phyloP scores from a whole-genome alignment of 768 basidiomycete genomes.

The Psilocybe cubensis region DNA sequence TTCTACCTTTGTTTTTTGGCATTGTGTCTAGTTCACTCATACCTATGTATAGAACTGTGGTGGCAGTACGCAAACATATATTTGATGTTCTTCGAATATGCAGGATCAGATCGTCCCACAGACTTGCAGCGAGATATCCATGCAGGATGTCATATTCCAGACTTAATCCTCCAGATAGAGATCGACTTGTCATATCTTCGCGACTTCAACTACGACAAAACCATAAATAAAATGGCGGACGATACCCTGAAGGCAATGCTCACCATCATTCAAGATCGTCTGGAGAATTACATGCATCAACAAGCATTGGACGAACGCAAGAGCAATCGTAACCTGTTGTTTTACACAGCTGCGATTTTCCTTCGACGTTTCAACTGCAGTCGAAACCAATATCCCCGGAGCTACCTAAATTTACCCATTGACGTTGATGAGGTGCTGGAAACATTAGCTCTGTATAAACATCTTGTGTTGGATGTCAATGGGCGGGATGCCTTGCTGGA shows the following conservation, averaged over 20 bases:
- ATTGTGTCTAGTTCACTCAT: not conserved
- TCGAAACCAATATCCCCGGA: not conserved
- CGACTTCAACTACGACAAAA: not conserved
- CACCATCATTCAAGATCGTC: not conserved
- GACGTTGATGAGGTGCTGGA: not conserved
- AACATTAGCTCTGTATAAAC: not conserved
- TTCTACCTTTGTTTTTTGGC: not conserved
- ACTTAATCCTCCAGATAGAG: not conserved
- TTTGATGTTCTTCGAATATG: constrained; percentile 1
- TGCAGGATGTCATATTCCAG: not conserved
- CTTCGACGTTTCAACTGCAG: not conserved
- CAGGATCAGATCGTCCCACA: not conserved
- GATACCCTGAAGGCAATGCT: not conserved
- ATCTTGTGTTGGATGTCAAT: not conserved
- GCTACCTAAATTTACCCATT: not conserved
- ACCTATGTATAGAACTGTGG: not conserved
- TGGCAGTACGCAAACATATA: constrained; percentile 4
- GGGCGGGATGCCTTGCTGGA: not conserved
- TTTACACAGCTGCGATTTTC: constrained; percentile 1
- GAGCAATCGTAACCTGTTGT: not conserved
- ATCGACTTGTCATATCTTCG: not conserved
- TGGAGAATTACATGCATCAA: not conserved
- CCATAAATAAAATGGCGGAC: not conserved
- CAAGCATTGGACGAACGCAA: not conserved
- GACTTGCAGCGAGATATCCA: not conserved